These are phyloP conservation scores for Trichoderma erinaceum DNA, from an alignment of 495 filamentous ascomycete genomes.

Conservation along the genomic window DNA sequence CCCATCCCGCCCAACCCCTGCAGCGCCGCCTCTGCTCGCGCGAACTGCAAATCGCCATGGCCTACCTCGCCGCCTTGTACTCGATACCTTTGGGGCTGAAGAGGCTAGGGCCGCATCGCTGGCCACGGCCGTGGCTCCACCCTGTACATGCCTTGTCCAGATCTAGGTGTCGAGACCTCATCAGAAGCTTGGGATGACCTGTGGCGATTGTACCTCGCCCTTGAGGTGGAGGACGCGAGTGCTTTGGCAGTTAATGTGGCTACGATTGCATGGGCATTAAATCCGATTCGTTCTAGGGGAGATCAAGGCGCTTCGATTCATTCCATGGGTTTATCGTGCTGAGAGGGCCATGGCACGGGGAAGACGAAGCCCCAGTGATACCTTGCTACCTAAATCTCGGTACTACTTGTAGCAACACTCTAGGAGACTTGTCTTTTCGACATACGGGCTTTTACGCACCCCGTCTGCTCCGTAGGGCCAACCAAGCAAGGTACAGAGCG, in stretches of 20 bases:
- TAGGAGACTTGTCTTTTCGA: no score
- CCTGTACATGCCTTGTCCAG: slow-evolving; percentile 1
- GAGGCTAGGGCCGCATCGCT: slow-evolving; percentile 12
- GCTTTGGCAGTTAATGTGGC: slow-evolving; percentile 5
- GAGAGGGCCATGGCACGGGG: no score
- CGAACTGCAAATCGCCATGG: slow-evolving; percentile 8
- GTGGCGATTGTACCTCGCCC: neutral
- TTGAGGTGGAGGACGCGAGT: neutral
- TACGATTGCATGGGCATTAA: neutral
- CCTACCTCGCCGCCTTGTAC: slow-evolving; percentile 1
- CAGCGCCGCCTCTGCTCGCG: neutral
- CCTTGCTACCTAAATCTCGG: no score
- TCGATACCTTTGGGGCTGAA: neutral
- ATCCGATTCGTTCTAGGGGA: slow-evolving; percentile 11
- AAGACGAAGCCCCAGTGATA: no score
- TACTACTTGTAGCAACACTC: no score
- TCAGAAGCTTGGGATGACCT: neutral
- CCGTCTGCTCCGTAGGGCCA: no score
- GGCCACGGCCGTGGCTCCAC: neutral
- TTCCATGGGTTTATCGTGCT: no score
- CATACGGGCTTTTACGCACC: no score
- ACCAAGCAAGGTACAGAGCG: no score
- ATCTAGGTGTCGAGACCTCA: neutral
- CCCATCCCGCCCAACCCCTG: slow-evolving; percentile 1
- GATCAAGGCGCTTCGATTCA: neutral